A percentile compares a stretch with the other conserved stretches of the same genome.
These are phyloP conservation scores for Phyllosticta paracitricarpa DNA, from an alignment of 2,329 filamentous ascomycete species.

Conservation along the genomic window DNA sequence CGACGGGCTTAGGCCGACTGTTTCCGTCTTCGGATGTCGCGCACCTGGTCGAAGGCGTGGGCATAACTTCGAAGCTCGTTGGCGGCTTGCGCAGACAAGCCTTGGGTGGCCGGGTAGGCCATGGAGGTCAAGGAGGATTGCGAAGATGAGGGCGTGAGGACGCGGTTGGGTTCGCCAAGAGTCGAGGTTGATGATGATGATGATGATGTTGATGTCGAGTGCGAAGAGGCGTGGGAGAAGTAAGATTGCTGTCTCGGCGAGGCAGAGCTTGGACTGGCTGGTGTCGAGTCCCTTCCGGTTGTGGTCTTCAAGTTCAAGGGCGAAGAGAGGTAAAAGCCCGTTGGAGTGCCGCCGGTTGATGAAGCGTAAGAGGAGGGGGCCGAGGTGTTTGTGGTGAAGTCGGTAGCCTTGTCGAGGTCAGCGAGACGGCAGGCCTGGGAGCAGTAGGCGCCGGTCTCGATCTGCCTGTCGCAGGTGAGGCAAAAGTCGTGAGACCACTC, in stretches of 20 bases:
- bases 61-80: conserved; percentile 78
- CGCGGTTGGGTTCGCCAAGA: conserved; percentile 24
- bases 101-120: conserved; percentile 46
- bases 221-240: conserved; percentile 22
- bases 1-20: conserved; percentile 1
- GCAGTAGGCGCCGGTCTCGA: conserved; percentile 70
- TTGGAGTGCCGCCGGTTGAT: conserved; percentile 42
- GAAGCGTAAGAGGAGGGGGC: conserved; percentile 36
- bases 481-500: conserved; percentile 85
- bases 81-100: conserved; percentile 65
- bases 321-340: conserved; percentile 57
- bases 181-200: background rate
- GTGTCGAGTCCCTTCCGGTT: conserved; percentile 28
- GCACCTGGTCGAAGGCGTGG: conserved; percentile 76
- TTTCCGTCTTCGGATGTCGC: conserved; percentile 42
- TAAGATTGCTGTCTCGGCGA: conserved; percentile 26
- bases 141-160: conserved; percentile 56
- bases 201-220: conserved; percentile 19
- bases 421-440: conserved; percentile 83
- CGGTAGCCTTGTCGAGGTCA: conserved; percentile 67
- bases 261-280: conserved; percentile 33
- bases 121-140: conserved; percentile 77
- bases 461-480: conserved; percentile 86
- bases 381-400: conserved; percentile 41
- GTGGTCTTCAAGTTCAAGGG: conserved; percentile 38